phyloP scores from a whole-genome alignment of 331 rosid genomes.

The Acacia concinna region DNA sequence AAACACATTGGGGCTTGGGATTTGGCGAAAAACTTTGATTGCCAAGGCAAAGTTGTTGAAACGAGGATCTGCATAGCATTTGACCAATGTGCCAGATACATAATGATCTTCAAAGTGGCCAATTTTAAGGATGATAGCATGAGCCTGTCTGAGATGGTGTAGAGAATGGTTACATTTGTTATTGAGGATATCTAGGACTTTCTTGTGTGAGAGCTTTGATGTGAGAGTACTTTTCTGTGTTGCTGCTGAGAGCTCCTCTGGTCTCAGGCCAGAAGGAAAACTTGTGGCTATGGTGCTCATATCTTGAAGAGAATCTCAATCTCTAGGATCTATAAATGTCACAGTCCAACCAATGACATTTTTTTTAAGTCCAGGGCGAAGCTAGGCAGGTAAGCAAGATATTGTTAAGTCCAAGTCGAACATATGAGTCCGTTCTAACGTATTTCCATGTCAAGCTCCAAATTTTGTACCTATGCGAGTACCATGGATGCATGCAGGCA shows the following conservation, averaged over 20 bases:
- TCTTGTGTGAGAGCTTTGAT: slow-evolving; percentile 52
- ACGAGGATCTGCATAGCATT: slow-evolving; percentile 41
- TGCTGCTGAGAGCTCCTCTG: slow-evolving; percentile 8
- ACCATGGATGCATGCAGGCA: background rate
- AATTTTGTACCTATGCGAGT: too few species aligned
- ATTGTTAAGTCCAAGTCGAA: background rate
- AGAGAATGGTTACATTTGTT: slow-evolving; percentile 43
- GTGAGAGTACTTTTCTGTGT: slow-evolving; percentile 23
- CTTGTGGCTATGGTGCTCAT: background rate
- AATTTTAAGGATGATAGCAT: slow-evolving; percentile 43
- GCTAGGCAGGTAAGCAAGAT: background rate
- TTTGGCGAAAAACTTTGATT: slow-evolving; percentile 48
- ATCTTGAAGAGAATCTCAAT: background rate
- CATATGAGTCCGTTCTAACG: background rate
- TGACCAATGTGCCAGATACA: slow-evolving; percentile 49
- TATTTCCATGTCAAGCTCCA: background rate
- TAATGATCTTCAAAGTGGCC: slow-evolving; percentile 36
- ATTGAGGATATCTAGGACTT: slow-evolving; percentile 45
- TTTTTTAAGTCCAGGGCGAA: background rate
- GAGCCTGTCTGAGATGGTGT: slow-evolving; percentile 49
- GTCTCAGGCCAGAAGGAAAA: slow-evolving; percentile 8
- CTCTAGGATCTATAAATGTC: background rate
- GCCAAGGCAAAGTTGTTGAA: slow-evolving; percentile 43
- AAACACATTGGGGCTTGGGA: slow-evolving; percentile 41
- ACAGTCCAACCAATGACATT: background rate